These are phyloP conservation scores for Urtica urens DNA, from an alignment of 306 rosid genomes.

Conservation along the genomic window DNA sequence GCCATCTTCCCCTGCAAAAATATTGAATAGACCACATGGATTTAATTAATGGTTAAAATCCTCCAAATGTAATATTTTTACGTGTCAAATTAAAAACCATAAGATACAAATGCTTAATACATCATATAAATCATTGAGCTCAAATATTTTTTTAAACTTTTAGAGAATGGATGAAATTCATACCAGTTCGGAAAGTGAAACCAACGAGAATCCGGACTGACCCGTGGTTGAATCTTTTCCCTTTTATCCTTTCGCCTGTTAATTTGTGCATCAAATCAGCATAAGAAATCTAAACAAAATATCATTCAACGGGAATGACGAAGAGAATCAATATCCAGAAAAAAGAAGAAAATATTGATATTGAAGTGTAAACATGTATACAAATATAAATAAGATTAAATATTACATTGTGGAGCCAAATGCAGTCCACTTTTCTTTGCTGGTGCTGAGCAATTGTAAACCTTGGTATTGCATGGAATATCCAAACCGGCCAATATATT, in stretches of 20 bases:
- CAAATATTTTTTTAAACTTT: neutral
- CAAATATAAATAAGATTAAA: neutral
- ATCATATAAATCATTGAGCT: too few relatives aligned
- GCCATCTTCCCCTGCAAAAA: slow-evolving; percentile 24
- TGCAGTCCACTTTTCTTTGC: slow-evolving; percentile 14
- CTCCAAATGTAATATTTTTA: too few relatives aligned
- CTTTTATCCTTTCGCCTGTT: slow-evolving; percentile 5
- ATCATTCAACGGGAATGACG: too few relatives aligned
- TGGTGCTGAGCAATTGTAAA: slow-evolving; percentile 24
- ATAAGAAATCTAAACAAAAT: neutral
- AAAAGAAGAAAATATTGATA: too few relatives aligned
- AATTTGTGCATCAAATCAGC: too few relatives aligned
- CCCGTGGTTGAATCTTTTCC: slow-evolving; percentile 2
- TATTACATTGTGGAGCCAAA: slow-evolving; percentile 11
- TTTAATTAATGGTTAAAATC: too few relatives aligned
- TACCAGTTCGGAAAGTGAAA: slow-evolving; percentile 15
- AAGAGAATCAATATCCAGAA: too few relatives aligned
- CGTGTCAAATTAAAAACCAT: too few relatives aligned
- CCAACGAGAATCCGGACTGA: slow-evolving; percentile 1
- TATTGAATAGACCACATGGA: too few relatives aligned
- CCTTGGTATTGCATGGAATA: slow-evolving; percentile 16
- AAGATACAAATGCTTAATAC: too few relatives aligned
- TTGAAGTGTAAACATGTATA: neutral
- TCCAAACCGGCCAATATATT: neutral
- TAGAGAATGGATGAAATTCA: neutral